Evolutionary conservation across 768 basidiomycete genomes (phyloP).

Genomic region (Termitomyces titanicus): DNA sequence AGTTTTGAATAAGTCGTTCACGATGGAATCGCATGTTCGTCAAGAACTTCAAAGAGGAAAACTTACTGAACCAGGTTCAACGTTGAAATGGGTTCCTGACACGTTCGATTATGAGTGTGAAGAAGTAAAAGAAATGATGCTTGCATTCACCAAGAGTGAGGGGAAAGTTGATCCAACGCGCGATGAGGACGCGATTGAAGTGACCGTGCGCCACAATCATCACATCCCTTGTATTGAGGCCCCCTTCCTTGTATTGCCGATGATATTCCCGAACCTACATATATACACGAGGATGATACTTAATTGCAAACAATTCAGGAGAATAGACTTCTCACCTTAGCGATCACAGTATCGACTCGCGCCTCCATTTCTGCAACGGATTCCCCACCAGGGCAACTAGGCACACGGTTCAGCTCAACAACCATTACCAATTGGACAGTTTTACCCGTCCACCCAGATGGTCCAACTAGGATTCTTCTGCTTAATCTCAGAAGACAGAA

Average conservation of each 20-base stretch:
- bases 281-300: too few species aligned
- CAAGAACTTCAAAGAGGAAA: background rate
- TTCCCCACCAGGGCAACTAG: conserved; percentile 87
- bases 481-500: conserved; percentile 74
- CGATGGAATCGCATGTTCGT: background rate
- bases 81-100: conserved; percentile 72
- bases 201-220: conserved; percentile 91
- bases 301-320: background rate
- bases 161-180: conserved; percentile 78
- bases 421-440: background rate
- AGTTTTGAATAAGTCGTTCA: background rate
- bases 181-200: conserved; percentile 71
- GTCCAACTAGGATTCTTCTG: conserved; percentile 57
- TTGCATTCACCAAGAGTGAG: conserved; percentile 34
- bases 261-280: conserved; percentile 70
- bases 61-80: conserved; percentile 79
- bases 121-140: conserved; percentile 8
- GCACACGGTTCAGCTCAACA: conserved; percentile 9
- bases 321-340: conserved; percentile 43
- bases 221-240: conserved; percentile 67
- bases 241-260: conserved; percentile 63
- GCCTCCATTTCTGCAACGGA: conserved; percentile 72
- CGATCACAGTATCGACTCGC: conserved; percentile 76
- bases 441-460: conserved; percentile 86
- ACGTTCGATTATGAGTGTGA: background rate